Evolutionary conservation across 2,329 filamentous ascomycete genomes (phyloP).

Genomic region (Pleoardoris graminearum): DNA sequence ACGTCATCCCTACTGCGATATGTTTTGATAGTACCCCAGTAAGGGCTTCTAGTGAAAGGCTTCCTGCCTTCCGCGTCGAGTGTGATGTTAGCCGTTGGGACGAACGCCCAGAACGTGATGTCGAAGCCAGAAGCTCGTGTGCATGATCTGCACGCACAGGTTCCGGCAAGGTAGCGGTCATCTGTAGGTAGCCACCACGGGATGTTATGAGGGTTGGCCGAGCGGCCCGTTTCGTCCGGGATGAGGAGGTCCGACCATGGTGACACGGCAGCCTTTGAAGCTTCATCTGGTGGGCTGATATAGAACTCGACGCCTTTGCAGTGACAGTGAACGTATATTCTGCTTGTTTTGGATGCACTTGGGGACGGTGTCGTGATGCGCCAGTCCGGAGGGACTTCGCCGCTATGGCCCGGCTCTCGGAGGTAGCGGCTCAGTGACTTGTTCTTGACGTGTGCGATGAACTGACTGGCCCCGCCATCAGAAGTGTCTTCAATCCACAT

Average conservation of each 20-base stretch:
- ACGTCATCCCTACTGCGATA: constrained; percentile 52
- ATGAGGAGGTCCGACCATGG: constrained; percentile 47
- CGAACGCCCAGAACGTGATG: constrained; percentile 54
- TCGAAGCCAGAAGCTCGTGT: constrained; percentile 49
- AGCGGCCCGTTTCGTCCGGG: constrained; percentile 17
- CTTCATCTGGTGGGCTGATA: constrained; percentile 39
- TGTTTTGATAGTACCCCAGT: constrained; percentile 48
- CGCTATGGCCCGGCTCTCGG: constrained; percentile 22
- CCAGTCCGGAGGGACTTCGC: constrained; percentile 30
- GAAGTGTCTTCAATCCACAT: constrained; percentile 56
- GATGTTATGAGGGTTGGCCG: constrained; percentile 19
- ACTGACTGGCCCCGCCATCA: constrained; percentile 57
- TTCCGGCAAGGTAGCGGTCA: constrained; percentile 45
- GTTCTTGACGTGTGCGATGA: constrained; percentile 46
- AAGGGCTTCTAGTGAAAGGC: constrained; percentile 17
- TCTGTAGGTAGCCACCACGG: constrained; percentile 40
- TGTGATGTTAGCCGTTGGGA: constrained; percentile 44
- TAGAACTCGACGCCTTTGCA: constrained; percentile 53
- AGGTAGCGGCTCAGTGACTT: constrained; percentile 23
- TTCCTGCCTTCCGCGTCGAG: constrained; percentile 29
- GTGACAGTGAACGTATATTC: constrained; percentile 49
- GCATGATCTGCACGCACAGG: constrained; percentile 55
- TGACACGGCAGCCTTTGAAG: constrained; percentile 38
- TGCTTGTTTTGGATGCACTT: constrained; percentile 14
- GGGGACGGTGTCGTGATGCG: constrained; percentile 1